A percentile compares a stretch with the other conserved stretches of the same genome.
phyloP scores from a whole-genome alignment of 1,284 basidiomycete species.

The Cryptococcus hybrid region DNA sequence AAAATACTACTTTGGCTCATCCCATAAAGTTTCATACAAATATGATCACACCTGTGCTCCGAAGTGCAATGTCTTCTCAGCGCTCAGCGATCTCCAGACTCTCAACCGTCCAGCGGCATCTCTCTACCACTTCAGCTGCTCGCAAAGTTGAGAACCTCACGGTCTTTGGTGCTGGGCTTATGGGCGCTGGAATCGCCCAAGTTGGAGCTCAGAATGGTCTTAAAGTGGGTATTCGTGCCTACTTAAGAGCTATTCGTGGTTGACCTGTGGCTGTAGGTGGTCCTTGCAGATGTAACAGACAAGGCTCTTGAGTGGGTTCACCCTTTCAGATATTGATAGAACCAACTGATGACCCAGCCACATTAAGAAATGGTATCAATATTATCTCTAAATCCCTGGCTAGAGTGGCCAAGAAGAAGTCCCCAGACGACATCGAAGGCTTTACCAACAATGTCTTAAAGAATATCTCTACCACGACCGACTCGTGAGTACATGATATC shows the following conservation, averaged over 20 bases:
- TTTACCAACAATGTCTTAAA: constrained; percentile 50
- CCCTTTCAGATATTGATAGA: not conserved
- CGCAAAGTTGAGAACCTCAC: constrained; percentile 45
- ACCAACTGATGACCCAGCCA: not conserved
- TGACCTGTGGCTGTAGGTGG: constrained; percentile 22
- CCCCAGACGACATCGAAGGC: constrained; percentile 52
- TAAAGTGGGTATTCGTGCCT: constrained; percentile 37
- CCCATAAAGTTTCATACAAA: not conserved
- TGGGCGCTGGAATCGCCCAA: constrained; percentile 57
- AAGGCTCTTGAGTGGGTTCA: constrained; percentile 42
- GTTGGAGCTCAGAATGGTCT: constrained; percentile 53
- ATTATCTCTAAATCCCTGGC: constrained; percentile 58
- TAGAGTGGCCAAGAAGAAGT: constrained; percentile 55
- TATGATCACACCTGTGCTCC: constrained; percentile 1
- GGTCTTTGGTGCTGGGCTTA: constrained; percentile 54
- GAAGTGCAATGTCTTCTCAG: constrained; percentile 2
- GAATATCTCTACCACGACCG: constrained; percentile 55
- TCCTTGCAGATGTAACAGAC: constrained; percentile 51
- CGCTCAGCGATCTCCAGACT: constrained; percentile 11
- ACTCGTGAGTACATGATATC: constrained; percentile 41
- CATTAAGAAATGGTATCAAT: constrained; percentile 53
- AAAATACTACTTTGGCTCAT: not conserved
- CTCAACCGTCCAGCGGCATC: constrained; percentile 24
- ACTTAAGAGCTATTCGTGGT: not conserved
- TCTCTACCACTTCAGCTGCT: constrained; percentile 12